These are phyloP conservation scores for Clonostachys rhizophaga DNA, from an alignment of 2,329 filamentous ascomycete genomes.

Conservation along the genomic window DNA sequence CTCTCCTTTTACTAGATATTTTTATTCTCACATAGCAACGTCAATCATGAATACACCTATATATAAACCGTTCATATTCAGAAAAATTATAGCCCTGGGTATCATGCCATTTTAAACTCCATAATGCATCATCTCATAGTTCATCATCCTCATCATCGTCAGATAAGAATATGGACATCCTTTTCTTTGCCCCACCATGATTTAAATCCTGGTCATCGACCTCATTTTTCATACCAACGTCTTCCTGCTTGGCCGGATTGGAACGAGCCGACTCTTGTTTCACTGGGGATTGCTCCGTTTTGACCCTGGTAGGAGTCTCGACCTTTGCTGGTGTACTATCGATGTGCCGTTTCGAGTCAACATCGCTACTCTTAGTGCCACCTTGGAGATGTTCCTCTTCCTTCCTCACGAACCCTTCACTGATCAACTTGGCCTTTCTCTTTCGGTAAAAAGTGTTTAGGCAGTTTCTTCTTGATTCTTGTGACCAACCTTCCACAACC, in stretches of 20 bases:
- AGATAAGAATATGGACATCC: conserved; percentile 13
- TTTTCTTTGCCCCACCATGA: conserved; percentile 2
- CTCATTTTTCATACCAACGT: conserved; percentile 1
- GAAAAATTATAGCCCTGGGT: too few species aligned
- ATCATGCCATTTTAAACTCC: too few species aligned
- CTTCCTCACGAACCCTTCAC: not conserved
- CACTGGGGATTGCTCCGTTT: not conserved
- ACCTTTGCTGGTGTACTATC: not conserved
- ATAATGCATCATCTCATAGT: conserved; percentile 5
- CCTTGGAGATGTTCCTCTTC: not conserved
- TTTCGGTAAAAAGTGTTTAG: conserved; percentile 76
- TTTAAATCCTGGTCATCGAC: conserved; percentile 1
- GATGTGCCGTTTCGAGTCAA: not conserved
- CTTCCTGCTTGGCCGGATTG: conserved; percentile 1
- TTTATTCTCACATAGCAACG: too few species aligned
- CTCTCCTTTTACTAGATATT: too few species aligned
- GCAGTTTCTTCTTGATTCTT: conserved; percentile 72
- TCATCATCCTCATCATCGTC: conserved; percentile 17
- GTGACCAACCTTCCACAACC: conserved; percentile 85
- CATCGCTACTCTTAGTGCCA: not conserved
- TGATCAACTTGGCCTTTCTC: conserved; percentile 47
- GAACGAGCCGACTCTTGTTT: not conserved
- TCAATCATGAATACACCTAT: too few species aligned
- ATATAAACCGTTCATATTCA: too few species aligned
- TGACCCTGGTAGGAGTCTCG: not conserved